Evolutionary conservation across 768 basidiomycete genomes (phyloP).

Genomic region (Peribolospora baueri): DNA sequence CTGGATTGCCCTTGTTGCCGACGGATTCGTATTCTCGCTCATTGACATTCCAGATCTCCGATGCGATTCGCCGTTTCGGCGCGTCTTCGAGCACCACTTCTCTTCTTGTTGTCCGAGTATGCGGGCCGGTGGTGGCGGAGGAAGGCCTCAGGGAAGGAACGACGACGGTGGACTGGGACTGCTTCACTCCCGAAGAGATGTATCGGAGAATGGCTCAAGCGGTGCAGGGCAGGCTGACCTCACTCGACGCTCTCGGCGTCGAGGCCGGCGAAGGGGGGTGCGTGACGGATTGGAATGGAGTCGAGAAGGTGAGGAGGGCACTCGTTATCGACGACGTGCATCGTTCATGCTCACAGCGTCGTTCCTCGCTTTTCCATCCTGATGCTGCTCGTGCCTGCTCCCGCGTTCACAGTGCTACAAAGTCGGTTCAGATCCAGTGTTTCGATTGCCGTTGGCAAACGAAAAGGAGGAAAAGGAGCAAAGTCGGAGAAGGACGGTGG

Average conservation of each 20-base stretch:
- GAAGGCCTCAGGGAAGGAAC: slow-evolving; percentile 18
- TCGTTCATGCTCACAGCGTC: no score
- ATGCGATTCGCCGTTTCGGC: slow-evolving; percentile 66
- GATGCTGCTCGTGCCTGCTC: neutral
- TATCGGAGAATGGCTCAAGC: slow-evolving; percentile 30
- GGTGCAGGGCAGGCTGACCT: slow-evolving; percentile 34
- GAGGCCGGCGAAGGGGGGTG: slow-evolving; percentile 3
- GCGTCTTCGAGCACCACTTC: slow-evolving; percentile 40
- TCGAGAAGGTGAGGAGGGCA: slow-evolving; percentile 40
- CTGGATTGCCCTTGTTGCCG: neutral
- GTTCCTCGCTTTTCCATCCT: neutral
- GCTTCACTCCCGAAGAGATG: slow-evolving; percentile 17
- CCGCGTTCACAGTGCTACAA: slow-evolving; percentile 37
- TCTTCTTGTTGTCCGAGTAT: slow-evolving; percentile 47
- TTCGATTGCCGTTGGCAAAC: slow-evolving; percentile 11
- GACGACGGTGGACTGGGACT: slow-evolving; percentile 2
- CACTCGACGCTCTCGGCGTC: slow-evolving; percentile 24
- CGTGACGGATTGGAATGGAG: slow-evolving; percentile 42
- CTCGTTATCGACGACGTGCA: no score
- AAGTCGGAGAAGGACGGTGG: slow-evolving; percentile 26
- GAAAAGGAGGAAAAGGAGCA: slow-evolving; percentile 19
- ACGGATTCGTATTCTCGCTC: neutral
- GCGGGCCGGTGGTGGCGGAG: slow-evolving; percentile 6
- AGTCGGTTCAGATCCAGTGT: slow-evolving; percentile 30
- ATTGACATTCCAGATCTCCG: slow-evolving; percentile 41